Evolutionary conservation across 1,284 basidiomycete species (phyloP), one percentile per base, ranked within the genome.

Genomic region (Apiotrichum brassicae): DNA sequence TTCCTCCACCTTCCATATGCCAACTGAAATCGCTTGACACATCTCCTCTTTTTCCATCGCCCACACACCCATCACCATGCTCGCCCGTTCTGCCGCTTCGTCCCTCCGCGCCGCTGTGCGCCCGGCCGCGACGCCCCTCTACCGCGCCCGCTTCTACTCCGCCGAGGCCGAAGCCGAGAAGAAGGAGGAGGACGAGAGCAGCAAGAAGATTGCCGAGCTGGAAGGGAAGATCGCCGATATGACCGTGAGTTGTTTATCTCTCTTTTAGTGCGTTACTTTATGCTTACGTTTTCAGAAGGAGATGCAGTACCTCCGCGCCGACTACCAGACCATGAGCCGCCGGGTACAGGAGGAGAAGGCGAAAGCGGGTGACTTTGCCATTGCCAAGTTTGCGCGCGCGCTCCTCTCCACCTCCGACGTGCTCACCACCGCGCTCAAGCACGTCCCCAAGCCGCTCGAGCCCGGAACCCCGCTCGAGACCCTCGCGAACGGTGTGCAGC

Each of bases 391-490:
- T 66, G 94, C 94, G 12, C 71, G 71, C 45, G 90, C 97, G 76
- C 81, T 98, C 51, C 83, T 97, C 47, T 84, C 86, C 62, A 94
- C 90, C 26, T 83, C 91, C 58, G 95, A 98, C 70, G 88, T 97
- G 50, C 85, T 98, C 51, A 76, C 82, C 36, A 78, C 95, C 50
- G 95, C 94, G 5, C 79, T 98, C 54, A 74, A 72, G 70, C 88
- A 89, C 62, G 83, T 95, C 16, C 89, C 92, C 20, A 63, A 71
- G 63, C 70, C 69, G 58, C 53, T 64, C 51, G 60, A 64, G 33
- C 73, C 49, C 41, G 74, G 80, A 11, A 78, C 79, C 71, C 63
- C 67, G 32, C 81, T 94, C 36, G 76, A 77, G 42, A 83, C 87
- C 50, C 77, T 97, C 5, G 82, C 86, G 69, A 79, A 81, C 44